These are phyloP conservation scores for Saturnispora halmiae DNA, from an alignment of 805 yeast species.

Conservation along the genomic window DNA sequence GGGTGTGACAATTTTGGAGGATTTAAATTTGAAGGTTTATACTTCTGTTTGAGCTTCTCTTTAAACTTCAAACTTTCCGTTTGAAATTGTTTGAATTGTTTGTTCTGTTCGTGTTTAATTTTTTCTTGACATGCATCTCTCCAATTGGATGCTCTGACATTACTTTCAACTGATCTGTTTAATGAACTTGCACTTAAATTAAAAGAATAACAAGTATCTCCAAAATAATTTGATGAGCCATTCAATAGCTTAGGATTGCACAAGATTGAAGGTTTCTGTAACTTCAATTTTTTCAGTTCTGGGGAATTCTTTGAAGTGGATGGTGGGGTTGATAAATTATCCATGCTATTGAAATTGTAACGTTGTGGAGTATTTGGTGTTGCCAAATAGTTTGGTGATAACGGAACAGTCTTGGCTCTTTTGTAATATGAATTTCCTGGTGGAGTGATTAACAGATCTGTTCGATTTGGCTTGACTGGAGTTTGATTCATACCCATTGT, in stretches of 20 bases:
- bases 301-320: conserved; percentile 15
- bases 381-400: conserved; percentile 20
- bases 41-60: neutral
- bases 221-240: conserved; percentile 21
- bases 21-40: neutral
- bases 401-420: conserved; percentile 26
- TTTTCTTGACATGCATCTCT: conserved; percentile 33
- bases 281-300: conserved; percentile 11
- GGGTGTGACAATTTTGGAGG: conserved; percentile 5
- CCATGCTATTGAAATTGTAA: neutral
- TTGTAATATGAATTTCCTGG: conserved; percentile 14
- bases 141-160: conserved; percentile 35
- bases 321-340: conserved; percentile 1
- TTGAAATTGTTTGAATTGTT: conserved; percentile 32
- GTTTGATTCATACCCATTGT: neutral
- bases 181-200: conserved; percentile 20
- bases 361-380: conserved; percentile 20
- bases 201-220: conserved; percentile 32
- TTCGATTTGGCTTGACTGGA: conserved; percentile 7
- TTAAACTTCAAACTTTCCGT: conserved; percentile 25
- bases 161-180: conserved; percentile 20
- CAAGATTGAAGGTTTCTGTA: conserved; percentile 17
- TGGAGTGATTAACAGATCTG: conserved; percentile 9
- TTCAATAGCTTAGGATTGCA: conserved; percentile 9
- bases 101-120: conserved; percentile 34